Conservation (phyloP, 1,284 basidiomycete species). For the Fomitopsis palustris region DNA sequence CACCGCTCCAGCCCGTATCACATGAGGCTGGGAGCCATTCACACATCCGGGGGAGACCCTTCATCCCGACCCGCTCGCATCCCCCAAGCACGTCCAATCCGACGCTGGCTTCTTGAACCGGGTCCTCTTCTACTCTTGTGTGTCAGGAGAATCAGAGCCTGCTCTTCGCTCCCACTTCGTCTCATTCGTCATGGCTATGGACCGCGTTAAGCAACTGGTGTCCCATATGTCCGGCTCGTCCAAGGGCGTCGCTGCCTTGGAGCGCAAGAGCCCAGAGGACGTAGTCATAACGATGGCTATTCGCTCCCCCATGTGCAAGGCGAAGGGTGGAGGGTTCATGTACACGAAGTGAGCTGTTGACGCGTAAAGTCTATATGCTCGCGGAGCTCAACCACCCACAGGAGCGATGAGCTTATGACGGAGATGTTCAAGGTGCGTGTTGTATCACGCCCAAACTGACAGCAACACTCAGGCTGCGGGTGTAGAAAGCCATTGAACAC, state of each 20-base stretch:
- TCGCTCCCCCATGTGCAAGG: slow-evolving; percentile 72
- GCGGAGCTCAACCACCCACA: slow-evolving; percentile 22
- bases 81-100: not conserved
- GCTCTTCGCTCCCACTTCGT: not conserved
- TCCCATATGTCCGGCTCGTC: slow-evolving; percentile 48
- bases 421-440: slow-evolving; percentile 68
- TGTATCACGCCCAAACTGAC: not conserved
- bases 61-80: not conserved
- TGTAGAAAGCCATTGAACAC: slow-evolving; percentile 58
- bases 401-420: slow-evolving; percentile 73
- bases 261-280: slow-evolving; percentile 62
- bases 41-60: not conserved
- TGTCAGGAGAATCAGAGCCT: not conserved
- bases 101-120: not conserved
- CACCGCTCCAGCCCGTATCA: not conserved
- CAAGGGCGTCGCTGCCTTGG: slow-evolving; percentile 43
- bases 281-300: slow-evolving; percentile 80
- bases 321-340: slow-evolving; percentile 78
- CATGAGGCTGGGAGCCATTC: slow-evolving; percentile 3
- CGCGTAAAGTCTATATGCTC: not conserved
- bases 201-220: slow-evolving; percentile 64
- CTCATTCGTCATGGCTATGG: slow-evolving; percentile 21
- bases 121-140: not conserved
- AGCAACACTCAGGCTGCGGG: not conserved
- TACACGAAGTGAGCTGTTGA: slow-evolving; percentile 55